phyloP scores from a whole-genome alignment of 306 rosid genomes.

The Nissolia schottii region DNA sequence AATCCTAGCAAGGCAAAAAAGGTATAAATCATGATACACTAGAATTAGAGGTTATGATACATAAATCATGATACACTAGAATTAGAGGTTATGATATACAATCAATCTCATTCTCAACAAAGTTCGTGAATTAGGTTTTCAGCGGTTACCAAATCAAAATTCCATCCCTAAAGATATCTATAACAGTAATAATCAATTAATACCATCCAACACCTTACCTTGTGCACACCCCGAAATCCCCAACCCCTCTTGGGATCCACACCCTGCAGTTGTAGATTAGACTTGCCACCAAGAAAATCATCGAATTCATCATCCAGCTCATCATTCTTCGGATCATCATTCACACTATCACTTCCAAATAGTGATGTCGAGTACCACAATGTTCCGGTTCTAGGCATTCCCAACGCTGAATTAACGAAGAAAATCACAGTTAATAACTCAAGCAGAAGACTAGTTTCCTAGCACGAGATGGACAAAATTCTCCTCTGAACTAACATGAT shows the following conservation, averaged over 20 bases:
- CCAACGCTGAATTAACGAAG: conserved; percentile 31
- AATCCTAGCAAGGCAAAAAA: background rate
- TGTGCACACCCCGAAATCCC: conserved; percentile 95
- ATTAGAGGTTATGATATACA: background rate
- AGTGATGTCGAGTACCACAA: conserved; percentile 43
- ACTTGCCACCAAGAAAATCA: conserved; percentile 42
- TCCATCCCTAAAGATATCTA: background rate
- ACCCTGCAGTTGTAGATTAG: conserved; percentile 53
- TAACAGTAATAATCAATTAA: background rate
- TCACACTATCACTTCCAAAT: conserved; percentile 27
- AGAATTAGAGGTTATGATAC: background rate
- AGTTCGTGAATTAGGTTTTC: background rate
- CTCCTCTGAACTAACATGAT: background rate
- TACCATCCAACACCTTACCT: conserved; percentile 74
- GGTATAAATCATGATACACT: background rate
- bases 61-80: background rate
- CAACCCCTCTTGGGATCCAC: conserved; percentile 90
- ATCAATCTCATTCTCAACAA: background rate
- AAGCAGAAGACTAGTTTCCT: background rate
- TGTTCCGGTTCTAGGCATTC: conserved; percentile 34
- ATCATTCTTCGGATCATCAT: conserved; percentile 19
- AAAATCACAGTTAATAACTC: conserved; percentile 19
- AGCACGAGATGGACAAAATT: conserved; percentile 7
- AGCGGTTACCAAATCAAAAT: conserved; percentile 4
- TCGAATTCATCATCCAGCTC: conserved; percentile 37